Base-by-base conservation (phyloP, 371 early-diverging fungal species). In the Phascolomyces articulosus region DNA sequence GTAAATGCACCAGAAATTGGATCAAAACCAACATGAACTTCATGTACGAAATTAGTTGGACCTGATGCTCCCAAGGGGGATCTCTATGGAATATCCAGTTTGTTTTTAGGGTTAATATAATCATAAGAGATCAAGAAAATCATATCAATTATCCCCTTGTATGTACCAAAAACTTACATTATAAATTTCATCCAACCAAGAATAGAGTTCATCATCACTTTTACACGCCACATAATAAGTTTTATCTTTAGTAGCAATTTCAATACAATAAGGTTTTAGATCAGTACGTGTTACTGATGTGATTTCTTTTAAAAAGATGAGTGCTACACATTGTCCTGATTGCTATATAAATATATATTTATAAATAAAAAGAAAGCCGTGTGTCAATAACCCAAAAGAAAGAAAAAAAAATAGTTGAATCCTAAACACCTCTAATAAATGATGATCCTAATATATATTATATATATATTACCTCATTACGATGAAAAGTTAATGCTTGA, bases 1-100 rank as follows among this genome's bases (percentile, higher is more conserved):
- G 94, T 95, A 73, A 97, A 97, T 70, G 90, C 87, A 55, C 99
- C 99, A 61, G 91, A 94, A 65, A 85, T 79, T 20, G 93, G 92
- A 81, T 98, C 98, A 80, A 96, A 98, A 49, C 96, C 98, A 60
- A 98, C 97, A 74, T 98, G 99, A 40, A 96, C 91, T 67, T 95
- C 89, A 78, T 98, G 98, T 55, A 92, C 91, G 78, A 97, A 96
- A 80, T 95, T 93, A 48, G 97, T 95, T 2, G 98, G 98, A 71
- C 86, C 91, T 40, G 97, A 95, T 60, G 95, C 95, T 38, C 94
- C 95, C 28, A 92, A 67, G 29, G 78, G 69, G 27, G 75, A 78
- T 66, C 77, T 67, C 77, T 78, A 66, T 11, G 2, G 21, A 23
- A 15, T 38, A 15, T 38, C 24, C 38, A 38, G 38, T 26, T 55